Base-by-base conservation (phyloP, 1,284 basidiomycete genomes). In the Vanrija sp. region DNA sequence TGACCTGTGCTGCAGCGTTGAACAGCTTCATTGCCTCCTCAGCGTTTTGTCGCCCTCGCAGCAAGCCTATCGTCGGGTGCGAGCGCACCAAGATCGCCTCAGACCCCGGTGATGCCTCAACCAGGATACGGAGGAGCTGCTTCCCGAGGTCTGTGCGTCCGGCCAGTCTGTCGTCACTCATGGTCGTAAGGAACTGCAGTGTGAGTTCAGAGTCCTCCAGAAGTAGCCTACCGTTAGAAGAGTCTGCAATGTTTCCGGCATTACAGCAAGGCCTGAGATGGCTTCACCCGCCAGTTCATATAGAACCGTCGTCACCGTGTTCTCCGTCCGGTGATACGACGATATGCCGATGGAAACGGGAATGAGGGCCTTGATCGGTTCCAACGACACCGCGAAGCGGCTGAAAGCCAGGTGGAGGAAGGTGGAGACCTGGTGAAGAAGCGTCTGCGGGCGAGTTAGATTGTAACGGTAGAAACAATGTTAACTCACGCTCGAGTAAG, bases 341-440 rank as follows among this genome's bases (percentile, higher is more conserved):
- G 64, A 54, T 0, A 67, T 34, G 14, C 39, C 38, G 10, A 49
- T 40, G 1, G 52, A 49, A 6, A 61, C 47, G 1, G 52, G 46
- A 1, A 57, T 39, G 7, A 61, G 52, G 6, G 25, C 45, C 3
- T 26, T 16, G 5, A 69, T 19, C 8, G 61, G 52, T 0, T 54
- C 60, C 4, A 52, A 25, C 0, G 43, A 6, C 1, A 72, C 66
- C 19, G 56, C 45, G 54, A 64, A 72, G 1, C 62, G 59, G 1
- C 57, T n/a, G 9, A 73, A 45, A 3, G 57, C 54, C 0, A 69
- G 52, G 42, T 66, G 62, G 4, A 73, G 57, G 5, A 73, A 58
- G 2, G 68, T 69, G 3, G 70, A 67, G 1, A 50, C 58, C 42
- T 73, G 70, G 54, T 68, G 63, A 5, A 72, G 47, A 6, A 74